Evolutionary conservation across 2,329 filamentous ascomycete genomes (phyloP).

Genomic region (Drechslerella coelobrocha): DNA sequence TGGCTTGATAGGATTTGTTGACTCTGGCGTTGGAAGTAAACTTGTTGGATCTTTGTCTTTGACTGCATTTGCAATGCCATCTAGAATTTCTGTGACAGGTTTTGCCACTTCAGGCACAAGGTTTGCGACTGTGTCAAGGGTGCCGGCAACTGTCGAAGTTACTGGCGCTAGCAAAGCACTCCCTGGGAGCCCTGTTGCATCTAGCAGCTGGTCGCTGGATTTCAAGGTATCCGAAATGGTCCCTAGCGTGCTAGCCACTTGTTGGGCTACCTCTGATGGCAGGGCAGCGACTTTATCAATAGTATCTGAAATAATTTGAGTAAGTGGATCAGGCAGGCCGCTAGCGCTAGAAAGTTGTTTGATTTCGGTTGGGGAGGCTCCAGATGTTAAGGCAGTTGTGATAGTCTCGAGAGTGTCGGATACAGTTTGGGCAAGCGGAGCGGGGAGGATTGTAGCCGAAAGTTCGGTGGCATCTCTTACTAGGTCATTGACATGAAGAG

Average conservation of each 20-base stretch:
- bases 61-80: constrained; percentile 12
- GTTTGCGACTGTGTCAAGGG: constrained; percentile 18
- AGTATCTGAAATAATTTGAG: constrained; percentile 15
- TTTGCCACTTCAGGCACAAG: constrained; percentile 8
- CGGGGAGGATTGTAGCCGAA: constrained; percentile 23
- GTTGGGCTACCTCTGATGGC: constrained; percentile 8
- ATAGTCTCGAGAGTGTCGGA: constrained; percentile 38
- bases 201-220: constrained; percentile 37
- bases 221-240: constrained; percentile 23
- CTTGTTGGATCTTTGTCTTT: constrained; percentile 1
- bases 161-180: constrained; percentile 29
- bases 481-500: constrained; percentile 40
- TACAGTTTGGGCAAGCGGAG: constrained; percentile 19
- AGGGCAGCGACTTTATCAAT: constrained; percentile 21
- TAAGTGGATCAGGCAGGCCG: constrained; percentile 22
- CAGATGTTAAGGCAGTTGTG: constrained; percentile 13
- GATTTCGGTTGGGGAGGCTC: neutral
- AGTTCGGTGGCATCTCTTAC: constrained; percentile 28
- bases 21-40: neutral
- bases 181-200: constrained; percentile 19
- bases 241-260: constrained; percentile 10
- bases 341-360: constrained; percentile 14
- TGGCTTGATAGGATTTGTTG: no score
- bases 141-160: constrained; percentile 32
- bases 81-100: constrained; percentile 24